Evolutionary conservation across 106 monocot species (phyloP), one percentile per base, ranked within the genome.

Genomic region (Dendrobium nobile): DNA sequence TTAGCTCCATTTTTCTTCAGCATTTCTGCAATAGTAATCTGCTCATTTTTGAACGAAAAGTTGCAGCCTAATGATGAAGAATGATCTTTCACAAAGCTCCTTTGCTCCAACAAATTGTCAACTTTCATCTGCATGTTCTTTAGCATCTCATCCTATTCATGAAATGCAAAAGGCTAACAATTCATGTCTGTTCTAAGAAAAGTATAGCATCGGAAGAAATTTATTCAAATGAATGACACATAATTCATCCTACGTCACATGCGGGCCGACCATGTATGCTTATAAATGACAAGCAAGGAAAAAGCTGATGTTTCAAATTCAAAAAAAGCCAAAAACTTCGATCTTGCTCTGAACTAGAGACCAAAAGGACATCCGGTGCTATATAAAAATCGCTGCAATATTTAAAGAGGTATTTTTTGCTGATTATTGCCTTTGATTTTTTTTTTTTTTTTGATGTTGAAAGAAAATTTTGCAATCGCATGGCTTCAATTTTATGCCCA

Each of bases 121-220:
- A 95, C 88, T 79, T 95, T 98, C 72, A 89, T 85, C 80, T 98
- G 92, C 98, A 98, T 98, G 72, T 79, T 64, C 28, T 70, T 80
- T 41, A 98, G 83, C 31, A 94, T 80, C 77, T 88, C 81, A 84
- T 98, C 98, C 98, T 95, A 81, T 51, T 79, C 33, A 74, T 33
- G 7, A 72, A 0, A 72, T 47, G 2, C 9, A 73, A 40, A 40
- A 16, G 40, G 51, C 15, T 11, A 18, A 27, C 70, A 72, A 8
- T n/a, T 16, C 24, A 18, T 26, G 2, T 61, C 13, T 67, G 6
- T 17, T 67, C 67, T 15, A 26, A 67, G 67, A 22, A 67, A 27
- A 4, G 24, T 10, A 67, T 10, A 26, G 67, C 56, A 56, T 19
- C 2, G 13, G 15, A 56, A 56, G 4, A 56, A 17, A 56, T 56